Conservation (phyloP, 192 early-diverging fungal genomes). For the Coemansia sp. region DNA sequence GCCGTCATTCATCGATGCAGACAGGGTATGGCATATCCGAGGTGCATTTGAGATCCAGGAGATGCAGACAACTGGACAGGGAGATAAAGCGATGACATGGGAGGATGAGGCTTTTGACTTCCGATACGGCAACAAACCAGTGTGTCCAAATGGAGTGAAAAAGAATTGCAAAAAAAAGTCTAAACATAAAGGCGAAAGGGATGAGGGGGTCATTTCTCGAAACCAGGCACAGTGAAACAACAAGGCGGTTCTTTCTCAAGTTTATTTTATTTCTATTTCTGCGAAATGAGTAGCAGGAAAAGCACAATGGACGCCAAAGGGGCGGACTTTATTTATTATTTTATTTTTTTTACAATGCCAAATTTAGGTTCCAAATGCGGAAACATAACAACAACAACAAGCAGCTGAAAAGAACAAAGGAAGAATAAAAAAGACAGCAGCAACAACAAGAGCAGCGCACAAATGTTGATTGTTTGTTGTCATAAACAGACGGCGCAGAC, state of each 20-base stretch:
- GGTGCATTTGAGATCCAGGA: no score
- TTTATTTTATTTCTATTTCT: not conserved
- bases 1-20: no score
- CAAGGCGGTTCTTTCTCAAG: not conserved
- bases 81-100: no score
- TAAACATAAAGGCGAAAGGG: not conserved
- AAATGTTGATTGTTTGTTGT: conserved; percentile 6
- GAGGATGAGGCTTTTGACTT: no score
- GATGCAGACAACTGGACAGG: no score
- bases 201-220: not conserved
- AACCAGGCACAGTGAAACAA: no score
- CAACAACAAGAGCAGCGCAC: not conserved
- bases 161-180: not conserved
- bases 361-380: conserved; percentile 7
- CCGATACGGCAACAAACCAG: no score
- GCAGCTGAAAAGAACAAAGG: no score
- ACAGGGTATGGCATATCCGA: no score
- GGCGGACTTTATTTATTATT: not conserved
- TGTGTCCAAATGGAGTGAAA: not conserved
- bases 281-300: not conserved
- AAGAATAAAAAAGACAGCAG: not conserved
- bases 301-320: conserved; percentile 1
- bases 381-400: not conserved
- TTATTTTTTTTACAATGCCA: conserved; percentile 9
- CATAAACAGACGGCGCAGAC: not conserved